Conservation (phyloP, 1,284 basidiomycete species). For the Pterula multifida region DNA sequence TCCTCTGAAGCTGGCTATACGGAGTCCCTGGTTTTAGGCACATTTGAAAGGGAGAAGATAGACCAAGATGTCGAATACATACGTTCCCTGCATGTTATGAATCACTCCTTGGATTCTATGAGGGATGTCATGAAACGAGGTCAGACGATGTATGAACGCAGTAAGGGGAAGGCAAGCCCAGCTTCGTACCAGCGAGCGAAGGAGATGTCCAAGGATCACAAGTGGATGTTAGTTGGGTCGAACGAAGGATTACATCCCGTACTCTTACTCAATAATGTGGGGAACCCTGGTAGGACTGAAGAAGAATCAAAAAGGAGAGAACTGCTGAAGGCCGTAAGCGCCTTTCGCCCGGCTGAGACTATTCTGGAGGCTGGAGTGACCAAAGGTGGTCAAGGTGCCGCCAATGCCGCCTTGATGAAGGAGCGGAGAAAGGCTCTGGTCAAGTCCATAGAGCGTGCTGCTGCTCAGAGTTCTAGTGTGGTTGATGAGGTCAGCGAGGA, state of each 20-base stretch:
- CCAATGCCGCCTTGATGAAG: conserved; percentile 75
- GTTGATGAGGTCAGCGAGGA: conserved; percentile 25
- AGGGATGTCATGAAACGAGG: conserved; percentile 85
- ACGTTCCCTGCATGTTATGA: conserved; percentile 50
- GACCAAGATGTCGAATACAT: conserved; percentile 85
- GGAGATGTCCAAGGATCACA: conserved; percentile 65
- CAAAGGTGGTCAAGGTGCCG: conserved; percentile 52
- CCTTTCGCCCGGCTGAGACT: conserved; percentile 83
- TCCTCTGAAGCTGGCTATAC: conserved; percentile 49
- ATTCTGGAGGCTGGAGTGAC: conserved; percentile 81
- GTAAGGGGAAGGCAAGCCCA: conserved; percentile 80
- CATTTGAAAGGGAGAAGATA: conserved; percentile 68
- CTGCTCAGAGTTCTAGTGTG: conserved; percentile 20
- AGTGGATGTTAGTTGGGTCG: conserved; percentile 64
- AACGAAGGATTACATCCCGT: conserved; percentile 64
- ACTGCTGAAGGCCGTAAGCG: conserved; percentile 66
- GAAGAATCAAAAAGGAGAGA: conserved; percentile 22
- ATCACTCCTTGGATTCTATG: conserved; percentile 62
- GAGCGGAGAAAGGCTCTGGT: conserved; percentile 71
- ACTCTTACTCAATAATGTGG: conserved; percentile 16
- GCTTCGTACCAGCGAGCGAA: conserved; percentile 86
- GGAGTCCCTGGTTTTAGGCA: conserved; percentile 68
- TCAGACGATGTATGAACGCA: conserved; percentile 90
- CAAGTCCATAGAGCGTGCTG: conserved; percentile 44
- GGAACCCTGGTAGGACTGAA: conserved; percentile 21